These are phyloP conservation scores for Amoebophrya sp. DNA, from an alignment of 169 alveolate genomes.

Conservation along the genomic window DNA sequence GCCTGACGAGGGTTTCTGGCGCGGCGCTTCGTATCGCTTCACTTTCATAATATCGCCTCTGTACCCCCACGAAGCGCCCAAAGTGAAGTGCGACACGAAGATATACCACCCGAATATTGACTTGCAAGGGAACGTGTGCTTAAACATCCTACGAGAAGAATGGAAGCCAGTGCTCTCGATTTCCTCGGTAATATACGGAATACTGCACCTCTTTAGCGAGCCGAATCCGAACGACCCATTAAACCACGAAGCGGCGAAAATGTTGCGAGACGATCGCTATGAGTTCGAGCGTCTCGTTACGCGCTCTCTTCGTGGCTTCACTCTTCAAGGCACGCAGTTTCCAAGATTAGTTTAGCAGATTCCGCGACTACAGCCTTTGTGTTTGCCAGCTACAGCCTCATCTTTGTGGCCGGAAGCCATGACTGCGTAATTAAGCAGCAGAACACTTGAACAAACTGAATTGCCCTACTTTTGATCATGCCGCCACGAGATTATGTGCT, in stretches of 20 bases:
- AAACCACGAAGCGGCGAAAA: conserved; percentile 43
- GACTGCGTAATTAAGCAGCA: too few relatives aligned
- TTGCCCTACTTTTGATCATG: too few relatives aligned
- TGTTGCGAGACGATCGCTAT: conserved; percentile 35
- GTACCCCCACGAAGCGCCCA: conserved; percentile 55
- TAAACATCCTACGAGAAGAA: conserved; percentile 79
- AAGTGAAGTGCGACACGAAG: conserved; percentile 50
- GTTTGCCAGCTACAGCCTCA: too few relatives aligned
- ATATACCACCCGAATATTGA: conserved; percentile 83
- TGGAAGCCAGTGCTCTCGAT: conserved; percentile 81
- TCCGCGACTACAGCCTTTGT: too few relatives aligned
- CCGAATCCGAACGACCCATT: conserved; percentile 51
- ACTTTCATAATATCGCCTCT: neutral
- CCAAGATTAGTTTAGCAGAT: conserved; percentile 27
- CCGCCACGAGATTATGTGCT: too few relatives aligned
- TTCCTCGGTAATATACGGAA: conserved; percentile 68
- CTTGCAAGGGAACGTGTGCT: conserved; percentile 79
- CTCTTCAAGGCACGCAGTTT: neutral
- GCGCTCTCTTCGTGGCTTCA: conserved; percentile 28
- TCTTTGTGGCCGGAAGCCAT: too few relatives aligned
- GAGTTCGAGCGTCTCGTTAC: conserved; percentile 34
- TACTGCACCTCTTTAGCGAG: conserved; percentile 28
- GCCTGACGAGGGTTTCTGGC: neutral
- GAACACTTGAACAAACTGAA: too few relatives aligned
- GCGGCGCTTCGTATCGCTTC: neutral